Conservation (phyloP, 495 filamentous ascomycete species). For the Bacidia gigantensis region DNA sequence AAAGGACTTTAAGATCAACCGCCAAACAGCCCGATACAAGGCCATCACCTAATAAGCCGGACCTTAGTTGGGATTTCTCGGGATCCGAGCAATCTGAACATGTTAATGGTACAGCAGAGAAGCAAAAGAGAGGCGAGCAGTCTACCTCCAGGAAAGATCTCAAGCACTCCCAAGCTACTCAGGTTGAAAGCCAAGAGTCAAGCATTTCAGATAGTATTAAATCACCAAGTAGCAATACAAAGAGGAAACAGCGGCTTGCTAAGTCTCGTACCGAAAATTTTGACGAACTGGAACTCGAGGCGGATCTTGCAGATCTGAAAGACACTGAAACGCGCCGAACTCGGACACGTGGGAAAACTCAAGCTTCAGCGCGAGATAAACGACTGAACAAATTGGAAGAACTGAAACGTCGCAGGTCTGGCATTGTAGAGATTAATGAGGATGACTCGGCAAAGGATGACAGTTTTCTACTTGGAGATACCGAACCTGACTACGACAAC, state of each 20-base stretch:
- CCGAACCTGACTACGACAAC: conserved; percentile 20
- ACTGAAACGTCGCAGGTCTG: conserved; percentile 43
- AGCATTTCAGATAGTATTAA: conserved; percentile 22
- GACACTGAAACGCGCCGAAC: conserved; percentile 29
- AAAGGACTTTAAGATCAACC: not conserved
- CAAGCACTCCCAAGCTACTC: not conserved
- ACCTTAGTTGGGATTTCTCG: not conserved
- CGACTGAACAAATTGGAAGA: conserved; percentile 37
- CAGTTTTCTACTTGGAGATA: too few relatives aligned
- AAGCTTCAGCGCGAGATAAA: conserved; percentile 30
- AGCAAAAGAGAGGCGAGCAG: not conserved
- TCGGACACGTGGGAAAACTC: conserved; percentile 29
- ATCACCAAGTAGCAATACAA: conserved; percentile 19
- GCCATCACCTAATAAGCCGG: not conserved
- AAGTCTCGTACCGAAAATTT: conserved; percentile 11
- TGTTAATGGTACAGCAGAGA: not conserved
- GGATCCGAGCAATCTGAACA: not conserved
- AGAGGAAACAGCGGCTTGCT: not conserved
- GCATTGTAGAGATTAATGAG: conserved; percentile 17
- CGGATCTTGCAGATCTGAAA: conserved; percentile 32
- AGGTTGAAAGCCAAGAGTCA: conserved; percentile 14
- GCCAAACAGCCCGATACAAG: not conserved
- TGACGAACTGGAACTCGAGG: conserved; percentile 24
- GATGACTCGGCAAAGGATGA: too few relatives aligned
- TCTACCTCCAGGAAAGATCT: not conserved